A percentile compares a stretch with the other conserved stretches of the same genome.
phyloP scores from a whole-genome alignment of 2,329 filamentous ascomycete genomes.

The Dichotomopilus funicola region DNA sequence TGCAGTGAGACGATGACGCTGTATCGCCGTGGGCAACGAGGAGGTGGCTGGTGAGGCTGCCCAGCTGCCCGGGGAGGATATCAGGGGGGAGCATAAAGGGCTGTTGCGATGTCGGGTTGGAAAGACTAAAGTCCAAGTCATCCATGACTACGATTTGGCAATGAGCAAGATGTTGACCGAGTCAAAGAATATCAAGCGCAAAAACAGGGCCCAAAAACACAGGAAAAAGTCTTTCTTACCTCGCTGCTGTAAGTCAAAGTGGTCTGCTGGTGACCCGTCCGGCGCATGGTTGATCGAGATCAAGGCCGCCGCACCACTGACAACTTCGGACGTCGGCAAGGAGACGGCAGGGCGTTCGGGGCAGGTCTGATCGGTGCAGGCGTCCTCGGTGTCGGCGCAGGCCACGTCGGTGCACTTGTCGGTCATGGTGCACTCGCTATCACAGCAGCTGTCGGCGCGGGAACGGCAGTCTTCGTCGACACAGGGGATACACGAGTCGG shows the following conservation, averaged over 20 bases:
- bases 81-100: constrained; percentile 11
- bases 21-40: constrained; percentile 21
- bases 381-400: constrained; percentile 25
- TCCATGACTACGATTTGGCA: constrained; percentile 10
- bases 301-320: constrained; percentile 25
- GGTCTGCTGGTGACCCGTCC: constrained; percentile 10
- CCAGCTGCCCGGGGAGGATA: constrained; percentile 14
- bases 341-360: constrained; percentile 18
- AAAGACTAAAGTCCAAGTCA: constrained; percentile 13
- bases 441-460: constrained; percentile 23
- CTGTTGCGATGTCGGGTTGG: constrained; percentile 8
- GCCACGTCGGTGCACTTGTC: constrained; percentile 24
- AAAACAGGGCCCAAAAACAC: neutral
- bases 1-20: constrained; percentile 18
- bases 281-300: constrained; percentile 28
- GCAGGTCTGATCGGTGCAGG: constrained; percentile 27
- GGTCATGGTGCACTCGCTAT: constrained; percentile 27
- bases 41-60: constrained; percentile 21
- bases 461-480: constrained; percentile 24
- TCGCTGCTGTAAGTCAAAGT: constrained; percentile 16
- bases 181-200: too few species aligned
- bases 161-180: constrained; percentile 8
- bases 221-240: constrained; percentile 10
- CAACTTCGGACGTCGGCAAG: constrained; percentile 22
- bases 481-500: constrained; percentile 9